Evolutionary conservation across 768 basidiomycete species (phyloP), one percentile per base, ranked within the genome.

Genomic region (Symmetrospora coprosmae): DNA sequence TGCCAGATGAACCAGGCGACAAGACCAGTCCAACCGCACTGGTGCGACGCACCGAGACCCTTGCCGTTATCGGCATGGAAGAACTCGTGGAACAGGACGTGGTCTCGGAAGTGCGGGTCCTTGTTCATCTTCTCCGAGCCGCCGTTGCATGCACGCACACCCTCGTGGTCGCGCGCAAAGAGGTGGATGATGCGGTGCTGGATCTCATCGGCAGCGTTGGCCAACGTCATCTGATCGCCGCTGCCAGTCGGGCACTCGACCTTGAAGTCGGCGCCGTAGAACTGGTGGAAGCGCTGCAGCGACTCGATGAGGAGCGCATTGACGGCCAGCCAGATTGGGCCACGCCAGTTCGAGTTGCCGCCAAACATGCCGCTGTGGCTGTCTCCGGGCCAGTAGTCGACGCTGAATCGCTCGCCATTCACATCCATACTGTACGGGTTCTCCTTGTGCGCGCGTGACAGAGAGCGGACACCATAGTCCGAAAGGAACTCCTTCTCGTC

Each of bases 101-200:
- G 96, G 72, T 97, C 91, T 43, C 89, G 80, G 81, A 96, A 99
- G 75, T 94, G 80, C 16, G 90, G 88, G 71, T 99, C 94, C 60
- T 79, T 77, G 72, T 99, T 87, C 65, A 99, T 74, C 71, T 83
- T 86, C 34, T 80, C 76, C 68, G 85, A 85, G 6, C 88, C 88
- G 19, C 91, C 94, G 69, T 99, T 97, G 17, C 84, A 85, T 0
- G 94, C 90, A 38, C 94, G 78, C 63, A 80, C 27, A 13, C 62
- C 62, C 43, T 68, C 79, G 64, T 80, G 72, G 70, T 99, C 92
- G 27, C 90, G 82, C n/a, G 87, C 83, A 69, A 99, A 99, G 67
- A 99, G 89, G 72, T 97, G 90, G 58, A 97, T 99, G 64, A 97
- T 82, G n/a, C 94, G 84, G 70, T 97, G 92, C 72, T 97, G 94